Percentiles rank a stretch among this genome's conserved stretches.
Conservation (phyloP, 495 filamentous ascomycete genomes). For the Cenococcum geophilum region DNA sequence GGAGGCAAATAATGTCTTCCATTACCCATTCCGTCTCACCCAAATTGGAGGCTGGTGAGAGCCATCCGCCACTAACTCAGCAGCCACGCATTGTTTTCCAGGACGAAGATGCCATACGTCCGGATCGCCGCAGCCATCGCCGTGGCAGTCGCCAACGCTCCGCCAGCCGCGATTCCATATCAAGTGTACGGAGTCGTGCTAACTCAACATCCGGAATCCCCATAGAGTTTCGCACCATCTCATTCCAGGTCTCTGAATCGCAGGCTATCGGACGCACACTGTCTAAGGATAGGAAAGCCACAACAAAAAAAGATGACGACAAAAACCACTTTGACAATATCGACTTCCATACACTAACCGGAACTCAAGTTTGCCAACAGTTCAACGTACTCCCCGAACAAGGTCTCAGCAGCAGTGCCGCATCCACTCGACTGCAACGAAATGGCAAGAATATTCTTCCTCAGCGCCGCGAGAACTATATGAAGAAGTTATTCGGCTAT, state of each 20-base stretch:
- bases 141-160: conserved; percentile 12
- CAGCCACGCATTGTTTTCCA: background rate
- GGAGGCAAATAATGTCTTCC: background rate
- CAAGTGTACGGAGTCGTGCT: conserved; percentile 11
- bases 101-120: background rate
- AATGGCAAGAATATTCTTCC: conserved; percentile 36
- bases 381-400: conserved; percentile 13
- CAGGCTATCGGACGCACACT: conserved; percentile 29
- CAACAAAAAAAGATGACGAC: conserved; percentile 32
- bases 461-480: conserved; percentile 29
- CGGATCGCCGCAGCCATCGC: background rate
- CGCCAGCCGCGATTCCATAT: conserved; percentile 17
- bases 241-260: conserved; percentile 44
- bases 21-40: background rate
- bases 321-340: conserved; percentile 42
- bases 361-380: conserved; percentile 29
- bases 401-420: conserved; percentile 32
- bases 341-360: conserved; percentile 38
- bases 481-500: conserved; percentile 34
- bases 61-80: background rate
- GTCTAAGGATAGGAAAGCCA: conserved; percentile 8
- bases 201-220: conserved; percentile 32
- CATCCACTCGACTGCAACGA: conserved; percentile 21
- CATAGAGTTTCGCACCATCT: conserved; percentile 46
- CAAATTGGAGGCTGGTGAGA: background rate